Conservation (phyloP, 371 early-diverging fungal species). For the Rhizopus arrhizus region DNA sequence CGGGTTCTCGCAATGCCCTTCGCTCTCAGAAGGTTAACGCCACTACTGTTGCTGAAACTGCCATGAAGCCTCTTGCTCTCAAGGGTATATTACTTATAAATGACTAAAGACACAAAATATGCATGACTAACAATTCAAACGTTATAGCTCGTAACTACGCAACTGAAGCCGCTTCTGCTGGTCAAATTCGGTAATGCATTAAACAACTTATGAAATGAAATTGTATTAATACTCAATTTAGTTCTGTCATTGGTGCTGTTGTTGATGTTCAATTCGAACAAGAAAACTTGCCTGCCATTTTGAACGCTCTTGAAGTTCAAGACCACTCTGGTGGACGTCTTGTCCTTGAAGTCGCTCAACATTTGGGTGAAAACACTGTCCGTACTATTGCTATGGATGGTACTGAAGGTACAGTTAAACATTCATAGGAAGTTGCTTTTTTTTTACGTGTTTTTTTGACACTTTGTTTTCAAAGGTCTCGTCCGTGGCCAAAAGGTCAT, state of each 20-base stretch:
- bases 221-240: slow-evolving; percentile 1
- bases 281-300: slow-evolving; percentile 90
- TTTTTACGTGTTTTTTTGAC: slow-evolving; percentile 7
- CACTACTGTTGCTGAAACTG: slow-evolving; percentile 21
- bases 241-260: slow-evolving; percentile 94
- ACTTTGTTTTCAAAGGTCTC: slow-evolving; percentile 73
- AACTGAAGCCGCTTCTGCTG: slow-evolving; percentile 33
- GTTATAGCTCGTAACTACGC: slow-evolving; percentile 41
- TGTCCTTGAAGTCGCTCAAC: slow-evolving; percentile 96
- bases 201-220: background rate
- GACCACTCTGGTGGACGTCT: slow-evolving; percentile 80
- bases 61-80: slow-evolving; percentile 29
- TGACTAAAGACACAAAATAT: background rate
- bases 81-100: slow-evolving; percentile 21
- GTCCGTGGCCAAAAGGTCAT: slow-evolving; percentile 94
- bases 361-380: slow-evolving; percentile 98
- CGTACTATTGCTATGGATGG: slow-evolving; percentile 99
- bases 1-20: slow-evolving; percentile 35
- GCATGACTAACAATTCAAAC: background rate
- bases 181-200: slow-evolving; percentile 44
- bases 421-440: background rate
- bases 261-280: slow-evolving; percentile 97
- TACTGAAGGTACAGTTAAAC: slow-evolving; percentile 50
- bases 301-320: slow-evolving; percentile 96
- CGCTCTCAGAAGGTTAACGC: slow-evolving; percentile 35